Base-by-base conservation (phyloP, 2,329 filamentous ascomycete species). In the Claviceps lovelessii region DNA sequence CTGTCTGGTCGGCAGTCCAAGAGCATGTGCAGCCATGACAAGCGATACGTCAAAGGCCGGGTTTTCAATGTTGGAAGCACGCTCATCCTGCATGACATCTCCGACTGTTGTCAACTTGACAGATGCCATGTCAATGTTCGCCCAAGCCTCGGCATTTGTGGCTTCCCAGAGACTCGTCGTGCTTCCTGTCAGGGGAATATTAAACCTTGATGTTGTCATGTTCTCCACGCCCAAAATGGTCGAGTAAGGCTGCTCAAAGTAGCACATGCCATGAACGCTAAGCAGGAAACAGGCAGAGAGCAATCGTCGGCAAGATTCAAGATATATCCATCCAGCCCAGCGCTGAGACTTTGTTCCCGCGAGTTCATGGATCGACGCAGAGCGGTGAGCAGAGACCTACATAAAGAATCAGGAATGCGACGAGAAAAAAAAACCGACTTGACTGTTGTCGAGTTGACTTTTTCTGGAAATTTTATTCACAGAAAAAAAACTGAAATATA, bases 201-300 rank as follows among this genome's bases (percentile, higher is more conserved):
- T 61, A 19, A 74, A 63, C 58, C 65, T 64, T 56, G 65, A 59
- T 49, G 67, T 61, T 55, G 64, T 62, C 39, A 63, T 62, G 49
- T 68, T 65, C 57, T 74, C 66, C 59, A 74, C 66, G 47, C 68
- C 69, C 37, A 65, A 62, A 11, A 63, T 54, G 1, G 55, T 47
- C 31, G 66, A 65, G 42, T 68, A 66, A 19, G 68, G 70, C 58
- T 77, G 76, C 63, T 82, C 75, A 53, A 77, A 72, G 60, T 78
- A 81, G 58, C 75, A 68, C 58, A 76, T 73, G 61, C 76, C 73
- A 57, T 81, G 79, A 7, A 75, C 70, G 62, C 83, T 79, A 55
- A 79, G 68, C 53, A 80, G 65, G 64, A 81, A 80, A 65, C 77
- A 82, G 15, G 73, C 74, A 39, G 75, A 70, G n/a, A 80, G 67